Conservation (phyloP, 805 yeast genomes). For the Naumovozyma dairenensis region DNA sequence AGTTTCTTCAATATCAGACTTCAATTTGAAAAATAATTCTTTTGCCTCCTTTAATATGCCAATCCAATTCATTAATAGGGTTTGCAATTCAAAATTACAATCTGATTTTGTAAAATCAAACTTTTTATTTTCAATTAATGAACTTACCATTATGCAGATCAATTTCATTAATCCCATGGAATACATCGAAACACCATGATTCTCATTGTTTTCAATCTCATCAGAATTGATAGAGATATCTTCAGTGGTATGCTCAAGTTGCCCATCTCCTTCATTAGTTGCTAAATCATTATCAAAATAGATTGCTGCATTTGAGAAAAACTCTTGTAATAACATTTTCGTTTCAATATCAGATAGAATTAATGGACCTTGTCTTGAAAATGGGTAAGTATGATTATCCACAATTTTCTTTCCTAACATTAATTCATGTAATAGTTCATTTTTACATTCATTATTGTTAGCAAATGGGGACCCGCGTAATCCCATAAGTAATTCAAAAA, state of each 20-base stretch:
- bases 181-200: conserved; percentile 26
- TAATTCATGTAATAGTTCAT: conserved; percentile 3
- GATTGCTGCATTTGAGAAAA: conserved; percentile 46
- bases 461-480: conserved; percentile 37
- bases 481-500: conserved; percentile 50
- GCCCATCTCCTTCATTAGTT: conserved; percentile 11
- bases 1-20: conserved; percentile 11
- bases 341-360: conserved; percentile 48
- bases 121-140: conserved; percentile 37
- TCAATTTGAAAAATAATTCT: conserved; percentile 39
- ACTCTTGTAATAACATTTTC: conserved; percentile 62
- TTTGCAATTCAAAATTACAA: conserved; percentile 49
- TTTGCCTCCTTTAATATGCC: conserved; percentile 55
- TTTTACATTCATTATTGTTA: conserved; percentile 5
- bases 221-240: conserved; percentile 5
- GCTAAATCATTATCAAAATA: conserved; percentile 25
- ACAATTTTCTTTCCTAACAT: conserved; percentile 7
- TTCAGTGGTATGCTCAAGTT: conserved; percentile 7
- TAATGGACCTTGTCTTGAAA: conserved; percentile 50
- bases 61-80: conserved; percentile 55
- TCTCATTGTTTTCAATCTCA: conserved; percentile 11
- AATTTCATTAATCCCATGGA: conserved; percentile 39
- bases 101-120: conserved; percentile 41
- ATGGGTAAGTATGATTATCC: conserved; percentile 17
- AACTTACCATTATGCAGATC: conserved; percentile 54